Base-by-base conservation (phyloP, 148 eudicot species). In the Diospyros kaki region DNA sequence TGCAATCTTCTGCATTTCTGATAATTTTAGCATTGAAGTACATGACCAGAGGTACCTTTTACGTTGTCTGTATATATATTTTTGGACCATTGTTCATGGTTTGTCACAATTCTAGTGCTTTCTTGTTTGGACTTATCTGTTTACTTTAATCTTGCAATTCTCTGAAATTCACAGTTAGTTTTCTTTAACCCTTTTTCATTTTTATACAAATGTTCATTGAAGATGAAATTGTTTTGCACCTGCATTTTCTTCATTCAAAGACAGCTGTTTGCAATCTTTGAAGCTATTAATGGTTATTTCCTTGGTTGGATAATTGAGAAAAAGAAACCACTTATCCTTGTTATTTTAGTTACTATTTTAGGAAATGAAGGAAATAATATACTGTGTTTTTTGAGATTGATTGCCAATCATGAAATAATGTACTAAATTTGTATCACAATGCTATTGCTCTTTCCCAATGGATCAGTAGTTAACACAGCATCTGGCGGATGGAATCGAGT, bases 401-500 rank as follows among this genome's bases (percentile, higher is more conserved):
- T 0, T 56, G 17, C 9, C 50, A n/a, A 44, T 43, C 43, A 72
- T 43, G 28, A 28, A 58, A 15, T 54, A 28, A 46, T 60, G 5
- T 50, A 28, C 48, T 14, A 14, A 28, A 58, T 28, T 11, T 41
- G 9, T 9, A 50, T 38, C 12, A 40, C 44, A 6, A 12, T 64
- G 72, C 18, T 63, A 1, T 54, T 63, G n/a, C 68, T 53, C 56
- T 63, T 43, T 42, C 52, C 54, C n/a, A 55, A 54, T 39, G 28
- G 4, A 66, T 54, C 10, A 28, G 40, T 65, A 14, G 14, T 39
- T 77, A 76, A 78, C 74, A 28, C 81, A 70, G 74, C 91, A 95
- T 97, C 71, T 88, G 46, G 88, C 81, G 53, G 84, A 84, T 68
- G 81, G 64, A 62, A 61, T 73, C 54, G 78, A 79, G 56, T 78